These are phyloP conservation scores for Entamoeba invadens DNA, from an alignment of 208 protist species.

Conservation along the genomic window DNA sequence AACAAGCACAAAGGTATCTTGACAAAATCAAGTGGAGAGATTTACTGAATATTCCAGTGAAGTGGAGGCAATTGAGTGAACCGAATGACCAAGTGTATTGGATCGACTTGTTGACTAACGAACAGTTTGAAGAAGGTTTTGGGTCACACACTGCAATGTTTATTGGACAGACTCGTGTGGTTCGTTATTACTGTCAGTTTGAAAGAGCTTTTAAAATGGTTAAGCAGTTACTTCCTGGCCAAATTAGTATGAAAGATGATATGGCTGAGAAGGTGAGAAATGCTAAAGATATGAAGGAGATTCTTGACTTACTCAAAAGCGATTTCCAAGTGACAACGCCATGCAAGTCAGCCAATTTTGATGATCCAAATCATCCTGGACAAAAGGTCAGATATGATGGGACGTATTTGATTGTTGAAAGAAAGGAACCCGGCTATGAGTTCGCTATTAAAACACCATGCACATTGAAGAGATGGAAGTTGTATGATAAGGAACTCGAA, in stretches of 20 bases:
- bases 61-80: slow-evolving; percentile 46
- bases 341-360: slow-evolving; percentile 22
- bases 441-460: slow-evolving; percentile 46
- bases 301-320: slow-evolving; percentile 35
- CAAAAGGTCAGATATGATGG: slow-evolving; percentile 35
- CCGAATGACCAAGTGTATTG: slow-evolving; percentile 42
- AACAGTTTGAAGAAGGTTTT: slow-evolving; percentile 48
- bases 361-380: slow-evolving; percentile 1
- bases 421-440: slow-evolving; percentile 37
- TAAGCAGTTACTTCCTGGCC: not conserved
- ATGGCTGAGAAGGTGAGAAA: not conserved
- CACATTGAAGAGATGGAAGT: slow-evolving; percentile 37
- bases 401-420: slow-evolving; percentile 41
- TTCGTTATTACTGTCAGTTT: slow-evolving; percentile 44
- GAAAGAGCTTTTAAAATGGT: slow-evolving; percentile 28
- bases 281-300: slow-evolving; percentile 25
- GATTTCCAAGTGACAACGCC: slow-evolving; percentile 48
- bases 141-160: slow-evolving; percentile 46
- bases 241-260: not conserved
- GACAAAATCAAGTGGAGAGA: slow-evolving; percentile 41
- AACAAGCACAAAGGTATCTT: not conserved
- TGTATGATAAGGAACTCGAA: slow-evolving; percentile 6
- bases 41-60: slow-evolving; percentile 40
- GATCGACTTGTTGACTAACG: slow-evolving; percentile 41
- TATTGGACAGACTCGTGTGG: slow-evolving; percentile 42